Base-by-base conservation (phyloP, 345 rosid species). In the Crucihimalaya himalaica region DNA sequence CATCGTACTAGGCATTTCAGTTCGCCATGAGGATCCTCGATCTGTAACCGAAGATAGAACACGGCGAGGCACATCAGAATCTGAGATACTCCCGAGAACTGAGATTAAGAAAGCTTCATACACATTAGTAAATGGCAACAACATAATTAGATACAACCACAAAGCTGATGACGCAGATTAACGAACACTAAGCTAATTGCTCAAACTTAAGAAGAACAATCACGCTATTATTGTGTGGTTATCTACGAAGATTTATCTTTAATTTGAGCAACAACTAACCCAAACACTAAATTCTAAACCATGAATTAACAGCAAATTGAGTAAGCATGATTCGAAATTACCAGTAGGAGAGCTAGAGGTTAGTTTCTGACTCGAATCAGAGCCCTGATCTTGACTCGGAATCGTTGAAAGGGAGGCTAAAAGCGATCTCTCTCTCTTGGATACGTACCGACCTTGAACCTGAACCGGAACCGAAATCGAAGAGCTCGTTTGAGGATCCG, bases 391-490 rank as follows among this genome's bases (percentile, higher is more conserved):
- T 27, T 25, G 43, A 46, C 28, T 63, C 4, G 16, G 72, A 32
- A 11, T 42, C 5, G 52, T 14, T 14, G 83, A 48, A 25, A 56
- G 18, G 8, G 82, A 69, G 14, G 72, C 71, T 28, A 59, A 25
- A 29, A 84, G 73, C 5, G 86, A 85, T 53, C 87, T 70, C 74
- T 95, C 96, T 78, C 93, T 82, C 82, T 86, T 87, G 18, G 92
- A 89, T 19, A 94, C 50, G 74, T 88, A 87, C 66, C 96, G 79
- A 0, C 93, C 97, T 14, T 87, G 83, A 50, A 87, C 89, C 1
- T 83, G 82, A 56, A 82, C 85, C 3, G 84, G 82, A 53, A 82
- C 85, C 4, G 86, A 58, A 78, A 85, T 85, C 3, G 84, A 74
- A 74, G 85, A 76, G 79, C 79, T 88, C 4, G 35, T 58, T 68